phyloP scores from a whole-genome alignment of 2,329 filamentous ascomycete species.

The Cytospora piceicola region DNA sequence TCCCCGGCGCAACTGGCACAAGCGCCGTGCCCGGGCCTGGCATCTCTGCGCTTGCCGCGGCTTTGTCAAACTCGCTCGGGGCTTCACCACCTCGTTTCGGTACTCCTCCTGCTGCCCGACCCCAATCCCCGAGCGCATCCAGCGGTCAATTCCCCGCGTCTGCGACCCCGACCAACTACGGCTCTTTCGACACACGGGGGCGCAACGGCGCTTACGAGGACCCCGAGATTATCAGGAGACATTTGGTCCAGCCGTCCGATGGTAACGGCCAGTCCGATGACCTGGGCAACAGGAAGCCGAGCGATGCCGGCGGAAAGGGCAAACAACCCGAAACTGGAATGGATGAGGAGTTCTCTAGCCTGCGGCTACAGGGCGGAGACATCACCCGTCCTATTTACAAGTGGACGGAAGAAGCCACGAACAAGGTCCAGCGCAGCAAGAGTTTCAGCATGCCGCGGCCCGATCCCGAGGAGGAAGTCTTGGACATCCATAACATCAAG shows the following conservation, averaged over 20 bases:
- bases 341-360: conserved; percentile 88
- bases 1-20: conserved; percentile 63
- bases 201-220: conserved; percentile 75
- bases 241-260: conserved; percentile 74
- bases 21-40: conserved; percentile 73
- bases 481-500: conserved; percentile 89
- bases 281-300: conserved; percentile 41
- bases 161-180: conserved; percentile 73
- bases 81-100: conserved; percentile 72
- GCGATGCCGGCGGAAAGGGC: conserved; percentile 52
- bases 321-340: conserved; percentile 54
- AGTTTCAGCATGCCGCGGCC: conserved; percentile 82
- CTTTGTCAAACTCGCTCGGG: conserved; percentile 76
- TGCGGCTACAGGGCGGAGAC: conserved; percentile 91
- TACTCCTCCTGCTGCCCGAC: conserved; percentile 61
- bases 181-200: conserved; percentile 77
- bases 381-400: conserved; percentile 94
- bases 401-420: conserved; percentile 88
- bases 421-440: conserved; percentile 75
- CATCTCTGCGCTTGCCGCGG: conserved; percentile 84
- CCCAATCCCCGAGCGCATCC: conserved; percentile 61
- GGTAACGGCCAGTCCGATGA: conserved; percentile 51
- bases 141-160: conserved; percentile 50
- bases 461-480: conserved; percentile 75
- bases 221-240: conserved; percentile 86